These are phyloP conservation scores for Lactarius sp. DNA, from an alignment of 768 basidiomycete genomes.

Conservation along the genomic window DNA sequence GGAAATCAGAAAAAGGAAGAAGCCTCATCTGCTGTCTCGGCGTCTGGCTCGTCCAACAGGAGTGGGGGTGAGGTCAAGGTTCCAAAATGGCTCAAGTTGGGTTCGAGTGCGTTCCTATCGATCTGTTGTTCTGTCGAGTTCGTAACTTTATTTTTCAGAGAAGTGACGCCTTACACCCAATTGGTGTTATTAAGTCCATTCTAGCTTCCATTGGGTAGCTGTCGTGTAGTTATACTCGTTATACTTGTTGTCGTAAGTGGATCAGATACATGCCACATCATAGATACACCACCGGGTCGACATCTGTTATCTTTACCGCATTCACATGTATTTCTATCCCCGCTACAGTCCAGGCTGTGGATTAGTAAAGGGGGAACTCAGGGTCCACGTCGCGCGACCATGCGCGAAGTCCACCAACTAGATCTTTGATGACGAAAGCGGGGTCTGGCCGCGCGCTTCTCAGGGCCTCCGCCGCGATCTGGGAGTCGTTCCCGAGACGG, in stretches of 20 bases:
- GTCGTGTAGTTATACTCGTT: background rate
- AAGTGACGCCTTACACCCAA: conserved; percentile 17
- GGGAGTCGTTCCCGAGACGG: conserved; percentile 89
- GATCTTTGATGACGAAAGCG: conserved; percentile 48
- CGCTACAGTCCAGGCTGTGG: background rate
- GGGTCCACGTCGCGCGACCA: conserved; percentile 76
- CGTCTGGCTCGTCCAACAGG: conserved; percentile 9
- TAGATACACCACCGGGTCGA: conserved; percentile 7
- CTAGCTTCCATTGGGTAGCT: background rate
- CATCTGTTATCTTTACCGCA: conserved; percentile 10
- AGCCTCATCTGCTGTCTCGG: background rate
- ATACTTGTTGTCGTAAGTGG: conserved; percentile 3
- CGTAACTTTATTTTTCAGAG: conserved; percentile 14
- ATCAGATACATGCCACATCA: conserved; percentile 3
- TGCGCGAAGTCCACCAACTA: conserved; percentile 76
- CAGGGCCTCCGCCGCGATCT: conserved; percentile 72
- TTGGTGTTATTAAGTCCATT: conserved; percentile 6
- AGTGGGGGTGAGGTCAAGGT: conserved; percentile 48
- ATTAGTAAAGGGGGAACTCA: conserved; percentile 73
- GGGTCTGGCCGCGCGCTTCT: conserved; percentile 33
- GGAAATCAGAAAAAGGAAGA: conserved; percentile 24
- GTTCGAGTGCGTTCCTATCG: conserved; percentile 26
- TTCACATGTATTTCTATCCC: conserved; percentile 14
- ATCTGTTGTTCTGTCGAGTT: background rate
- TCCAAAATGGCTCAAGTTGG: conserved; percentile 77